Base-by-base conservation (phyloP, 2,329 filamentous ascomycete genomes). In the Colletotrichum gloeosporioides region DNA sequence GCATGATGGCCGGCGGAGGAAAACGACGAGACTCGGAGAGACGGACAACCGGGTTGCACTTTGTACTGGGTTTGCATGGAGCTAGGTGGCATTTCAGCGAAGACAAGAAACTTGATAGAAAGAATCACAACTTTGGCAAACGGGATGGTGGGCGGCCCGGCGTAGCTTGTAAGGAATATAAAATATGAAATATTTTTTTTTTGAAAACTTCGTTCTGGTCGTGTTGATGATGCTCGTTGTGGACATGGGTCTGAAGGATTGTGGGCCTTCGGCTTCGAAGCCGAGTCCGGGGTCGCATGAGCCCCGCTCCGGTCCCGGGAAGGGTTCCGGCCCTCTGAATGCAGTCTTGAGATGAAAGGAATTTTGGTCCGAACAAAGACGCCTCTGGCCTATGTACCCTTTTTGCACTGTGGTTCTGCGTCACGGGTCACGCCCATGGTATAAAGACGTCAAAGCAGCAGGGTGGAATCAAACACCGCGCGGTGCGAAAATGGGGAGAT, bases 51-150 rank as follows among this genome's bases (percentile, higher is more conserved):
- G 57, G 27, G 6, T 27, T 61, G 22, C 32, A 15, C 62, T 15
- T 68, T 34, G 49, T 15, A 27, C 39, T 10, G 34, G 34, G 31
- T 57, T 57, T 68, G 31, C 53, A 69, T 61, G 63, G 70, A 62
- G 64, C 53, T 27, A 22, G 27, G 70, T 68, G 69, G 69, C 49
- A 61, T 44, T 67, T 67, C 57, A 32, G 31, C 63, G 22, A 61
- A 69, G 53, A 49, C 16, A 32, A 61, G 62, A 31, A 16, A 55
- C 16, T 27, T n/a, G n/a, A 69, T 69, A 69, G 49, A 69, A 39
- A 39, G n/a, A 59, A 36, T 39, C 31, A 22, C 15, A 32, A n/a
- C 27, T 39, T 39, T 39, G 27, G 61, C 65, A 68, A 57, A 49
- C 44, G 27, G n/a, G 31, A 6, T 29, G 27, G 27, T 39, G 18